phyloP scores from a whole-genome alignment of 2,329 filamentous ascomycete species.

The Stylonectria norvegica region DNA sequence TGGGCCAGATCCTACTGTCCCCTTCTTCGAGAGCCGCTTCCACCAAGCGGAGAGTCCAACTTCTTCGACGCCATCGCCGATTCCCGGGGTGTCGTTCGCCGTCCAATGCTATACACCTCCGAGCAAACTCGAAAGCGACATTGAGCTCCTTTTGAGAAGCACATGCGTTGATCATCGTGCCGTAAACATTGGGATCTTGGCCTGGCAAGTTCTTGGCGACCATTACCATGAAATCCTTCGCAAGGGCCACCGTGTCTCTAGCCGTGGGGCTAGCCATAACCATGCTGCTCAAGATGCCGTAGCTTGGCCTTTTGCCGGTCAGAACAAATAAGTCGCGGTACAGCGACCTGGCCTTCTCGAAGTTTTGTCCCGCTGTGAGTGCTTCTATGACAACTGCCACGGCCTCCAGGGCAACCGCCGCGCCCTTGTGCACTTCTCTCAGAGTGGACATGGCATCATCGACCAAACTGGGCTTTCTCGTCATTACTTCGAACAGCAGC shows the following conservation, averaged over 20 bases:
- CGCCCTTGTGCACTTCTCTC: slow-evolving; percentile 42
- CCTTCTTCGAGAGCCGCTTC: slow-evolving; percentile 26
- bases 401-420: slow-evolving; percentile 37
- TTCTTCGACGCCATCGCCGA: slow-evolving; percentile 9
- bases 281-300: slow-evolving; percentile 29
- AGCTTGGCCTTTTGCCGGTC: slow-evolving; percentile 26
- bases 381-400: slow-evolving; percentile 36
- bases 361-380: slow-evolving; percentile 26
- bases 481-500: slow-evolving; percentile 57
- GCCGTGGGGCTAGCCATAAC: slow-evolving; percentile 27
- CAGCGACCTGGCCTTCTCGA: slow-evolving; percentile 30
- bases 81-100: background rate
- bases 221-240: slow-evolving; percentile 29
- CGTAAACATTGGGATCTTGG: slow-evolving; percentile 18
- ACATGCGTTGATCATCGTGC: slow-evolving; percentile 29
- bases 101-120: slow-evolving; percentile 9
- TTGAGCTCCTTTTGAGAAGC: slow-evolving; percentile 29
- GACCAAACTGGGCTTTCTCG: slow-evolving; percentile 42
- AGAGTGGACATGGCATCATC: slow-evolving; percentile 55
- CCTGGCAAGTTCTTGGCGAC: slow-evolving; percentile 11
- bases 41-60: slow-evolving; percentile 30
- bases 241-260: slow-evolving; percentile 25
- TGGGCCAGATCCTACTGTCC: slow-evolving; percentile 32
- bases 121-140: slow-evolving; percentile 33
- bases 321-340: slow-evolving; percentile 30